Evolutionary conservation across 768 basidiomycete species (phyloP), one percentile per base, ranked within the genome.

Genomic region (Rhizopogon rudus): DNA sequence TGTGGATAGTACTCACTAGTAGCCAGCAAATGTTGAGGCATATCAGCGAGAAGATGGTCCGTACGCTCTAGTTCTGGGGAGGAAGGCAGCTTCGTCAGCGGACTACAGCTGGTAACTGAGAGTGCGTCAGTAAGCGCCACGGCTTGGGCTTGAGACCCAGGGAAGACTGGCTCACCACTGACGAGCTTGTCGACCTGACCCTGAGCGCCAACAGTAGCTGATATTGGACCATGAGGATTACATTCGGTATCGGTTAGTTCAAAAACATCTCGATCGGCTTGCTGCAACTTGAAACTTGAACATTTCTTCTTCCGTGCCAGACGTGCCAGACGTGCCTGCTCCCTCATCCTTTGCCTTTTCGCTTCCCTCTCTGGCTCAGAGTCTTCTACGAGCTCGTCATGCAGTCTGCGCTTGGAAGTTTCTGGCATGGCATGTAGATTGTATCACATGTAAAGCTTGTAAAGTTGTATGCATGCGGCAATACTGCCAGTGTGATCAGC

Each of bases 341-440:
- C 33, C 60, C 60, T 68, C 25, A 60, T 54, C 45, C 43, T 46
- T 39, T 55, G 52, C 37, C 67, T 68, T 48, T 63, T 60, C 66
- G 72, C 71, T 60, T 81, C 78, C 54, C 85, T 74, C 65, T 89
- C 87, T 17, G 86, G 86, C 66, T 88, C 88, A 0, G 87, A 88
- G 68, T 90, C 87, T 29, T 81, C 82, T 4, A 88, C 77, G 33
- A 81, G 59, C 54, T 82, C 81, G 8, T 55, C 57, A 12, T 35
- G 41, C 16, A 22, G n/a, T 12, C 42, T 42, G 33, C 41, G 37
- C 28, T 40, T 51, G 17, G 13, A 9, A 37, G 8, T 37, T 37
- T 22, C 48, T 37, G 48, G 35, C 48, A 49, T 49, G 48, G 9
- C 5, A 8, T 35, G 4, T 16, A 14, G 13, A 35, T 48, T 14